Evolutionary conservation across 768 basidiomycete genomes (phyloP).

Genomic region (Phaffia tasmanica): DNA sequence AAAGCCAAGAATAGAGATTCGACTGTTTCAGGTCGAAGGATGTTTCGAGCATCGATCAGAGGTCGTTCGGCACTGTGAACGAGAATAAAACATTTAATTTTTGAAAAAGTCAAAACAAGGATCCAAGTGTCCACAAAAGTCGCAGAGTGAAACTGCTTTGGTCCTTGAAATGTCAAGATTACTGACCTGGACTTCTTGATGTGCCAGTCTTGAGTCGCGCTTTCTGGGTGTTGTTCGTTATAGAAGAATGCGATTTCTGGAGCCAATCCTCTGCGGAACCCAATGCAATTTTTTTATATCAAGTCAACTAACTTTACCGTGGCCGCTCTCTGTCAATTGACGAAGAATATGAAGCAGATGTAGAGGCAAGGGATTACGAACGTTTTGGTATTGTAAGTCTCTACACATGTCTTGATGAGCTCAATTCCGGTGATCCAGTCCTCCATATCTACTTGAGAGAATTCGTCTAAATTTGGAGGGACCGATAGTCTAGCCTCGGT

Average conservation of each 20-base stretch:
- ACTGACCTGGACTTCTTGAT: conserved; percentile 49
- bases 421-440: conserved; percentile 75
- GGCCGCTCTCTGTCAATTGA: too few species aligned
- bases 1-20: conserved; percentile 87
- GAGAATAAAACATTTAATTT: too few species aligned
- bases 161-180: background rate
- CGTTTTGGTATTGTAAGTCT: conserved; percentile 42
- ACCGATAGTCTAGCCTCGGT: conserved; percentile 50
- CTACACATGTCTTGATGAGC: conserved; percentile 77
- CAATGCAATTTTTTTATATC: too few species aligned
- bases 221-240: conserved; percentile 48
- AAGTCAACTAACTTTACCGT: too few species aligned
- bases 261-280: conserved; percentile 54
- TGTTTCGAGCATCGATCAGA: conserved; percentile 76
- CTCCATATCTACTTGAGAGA: conserved; percentile 53
- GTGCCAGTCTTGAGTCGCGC: conserved; percentile 66
- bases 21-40: conserved; percentile 87
- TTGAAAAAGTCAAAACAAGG: too few species aligned
- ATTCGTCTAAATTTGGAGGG: conserved; percentile 54
- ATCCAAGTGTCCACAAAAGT: too few species aligned
- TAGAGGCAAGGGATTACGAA: too few species aligned
- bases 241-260: conserved; percentile 85
- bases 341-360: too few species aligned
- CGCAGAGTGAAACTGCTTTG: background rate
- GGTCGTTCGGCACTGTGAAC: conserved; percentile 18